phyloP scores from a whole-genome alignment of 2,329 filamentous ascomycete species.

The Alternaria sp. region DNA sequence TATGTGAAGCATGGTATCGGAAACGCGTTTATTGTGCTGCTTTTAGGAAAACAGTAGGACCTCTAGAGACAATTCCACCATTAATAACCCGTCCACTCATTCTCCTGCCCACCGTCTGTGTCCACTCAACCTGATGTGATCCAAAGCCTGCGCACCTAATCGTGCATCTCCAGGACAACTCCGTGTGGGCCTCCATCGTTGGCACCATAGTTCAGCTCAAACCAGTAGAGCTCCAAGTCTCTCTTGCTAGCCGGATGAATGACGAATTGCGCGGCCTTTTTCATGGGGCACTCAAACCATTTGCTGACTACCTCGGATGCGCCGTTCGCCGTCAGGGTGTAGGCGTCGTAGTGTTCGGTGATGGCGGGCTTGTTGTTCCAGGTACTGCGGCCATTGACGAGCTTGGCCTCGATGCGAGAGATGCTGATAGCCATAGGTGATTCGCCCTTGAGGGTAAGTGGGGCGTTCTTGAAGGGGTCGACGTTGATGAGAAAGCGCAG shows the following conservation, averaged over 20 bases:
- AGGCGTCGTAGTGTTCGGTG: conserved; percentile 9
- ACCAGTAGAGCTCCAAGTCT: conserved; percentile 36
- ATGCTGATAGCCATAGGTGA: conserved; percentile 35
- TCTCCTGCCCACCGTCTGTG: background rate
- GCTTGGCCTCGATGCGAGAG: conserved; percentile 23
- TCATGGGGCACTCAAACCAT: conserved; percentile 30
- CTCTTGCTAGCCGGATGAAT: conserved; percentile 25
- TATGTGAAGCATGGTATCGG: background rate
- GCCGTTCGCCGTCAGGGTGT: background rate
- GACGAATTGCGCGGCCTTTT: conserved; percentile 35
- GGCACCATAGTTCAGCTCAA: conserved; percentile 35
- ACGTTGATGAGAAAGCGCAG: conserved; percentile 37
- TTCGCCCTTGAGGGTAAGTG: conserved; percentile 26
- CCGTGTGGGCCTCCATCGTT: conserved; percentile 34
- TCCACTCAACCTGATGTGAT: too few relatives aligned
- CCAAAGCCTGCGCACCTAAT: background rate
- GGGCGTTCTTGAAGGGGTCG: conserved; percentile 22
- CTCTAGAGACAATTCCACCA: background rate
- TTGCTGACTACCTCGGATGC: conserved; percentile 11
- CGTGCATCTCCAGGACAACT: conserved; percentile 39
- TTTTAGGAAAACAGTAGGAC: background rate
- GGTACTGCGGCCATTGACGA: conserved; percentile 36
- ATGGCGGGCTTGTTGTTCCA: conserved; percentile 35
- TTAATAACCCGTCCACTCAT: background rate
- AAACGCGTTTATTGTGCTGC: background rate